These are phyloP conservation scores for Lagerstroemia speciosa DNA, from an alignment of 345 rosid species.

Conservation along the genomic window DNA sequence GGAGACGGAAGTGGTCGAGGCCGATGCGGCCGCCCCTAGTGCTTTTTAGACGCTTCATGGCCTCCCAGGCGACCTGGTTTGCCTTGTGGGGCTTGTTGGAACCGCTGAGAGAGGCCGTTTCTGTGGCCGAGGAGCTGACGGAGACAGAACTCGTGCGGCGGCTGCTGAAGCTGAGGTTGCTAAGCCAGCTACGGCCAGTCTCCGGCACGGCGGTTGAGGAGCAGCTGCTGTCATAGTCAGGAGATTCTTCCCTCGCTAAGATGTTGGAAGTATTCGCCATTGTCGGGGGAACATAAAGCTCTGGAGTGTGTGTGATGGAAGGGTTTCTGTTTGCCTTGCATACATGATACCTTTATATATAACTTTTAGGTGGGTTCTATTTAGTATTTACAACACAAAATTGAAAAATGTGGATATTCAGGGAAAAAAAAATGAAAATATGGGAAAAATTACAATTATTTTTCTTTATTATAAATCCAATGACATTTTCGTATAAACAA, in stretches of 20 bases:
- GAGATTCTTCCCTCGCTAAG: conserved; percentile 8
- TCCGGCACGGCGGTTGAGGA: conserved; percentile 44
- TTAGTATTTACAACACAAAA: background rate
- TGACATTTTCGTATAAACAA: background rate
- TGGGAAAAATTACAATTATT: background rate
- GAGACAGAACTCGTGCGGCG: conserved; percentile 69
- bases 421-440: conserved; percentile 2
- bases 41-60: conserved; percentile 50
- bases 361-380: background rate
- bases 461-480: background rate
- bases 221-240: conserved; percentile 18
- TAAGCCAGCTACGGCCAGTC: conserved; percentile 81
- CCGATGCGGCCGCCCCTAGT: conserved; percentile 53
- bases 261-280: conserved; percentile 1
- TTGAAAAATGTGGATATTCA: conserved; percentile 1
- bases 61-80: conserved; percentile 81
- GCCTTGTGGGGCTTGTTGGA: conserved; percentile 84
- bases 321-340: background rate
- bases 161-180: conserved; percentile 75
- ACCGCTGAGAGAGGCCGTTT: conserved; percentile 14
- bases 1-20: conserved; percentile 71
- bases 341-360: background rate
- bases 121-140: conserved; percentile 26
- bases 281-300: background rate
- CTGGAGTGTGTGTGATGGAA: background rate